A percentile compares a stretch with the other conserved stretches of the same genome.
phyloP scores from a whole-genome alignment of 164 flowering plant genomes.

The Houttuynia cordata region DNA sequence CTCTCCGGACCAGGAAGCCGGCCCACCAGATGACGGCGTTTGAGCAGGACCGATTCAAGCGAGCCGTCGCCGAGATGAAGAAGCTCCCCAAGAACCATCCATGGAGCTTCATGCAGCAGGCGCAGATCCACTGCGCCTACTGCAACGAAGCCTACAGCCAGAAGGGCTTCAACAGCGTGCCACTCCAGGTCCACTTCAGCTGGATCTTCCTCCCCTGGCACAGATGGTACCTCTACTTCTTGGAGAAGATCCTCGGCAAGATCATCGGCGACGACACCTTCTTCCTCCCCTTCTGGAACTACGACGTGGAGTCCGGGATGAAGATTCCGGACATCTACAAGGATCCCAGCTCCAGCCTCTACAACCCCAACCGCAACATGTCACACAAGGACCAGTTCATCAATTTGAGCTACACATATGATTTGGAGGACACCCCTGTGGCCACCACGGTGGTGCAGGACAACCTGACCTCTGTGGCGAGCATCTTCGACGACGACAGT shows the following conservation, averaged over 20 bases:
- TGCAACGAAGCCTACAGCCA: slow-evolving; percentile 6
- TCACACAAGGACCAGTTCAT: neutral
- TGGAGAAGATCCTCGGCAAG: slow-evolving; percentile 5
- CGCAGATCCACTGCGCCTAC: slow-evolving; percentile 10
- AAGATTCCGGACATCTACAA: slow-evolving; percentile 1
- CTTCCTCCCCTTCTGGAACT: slow-evolving; percentile 7
- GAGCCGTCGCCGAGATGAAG: slow-evolving; percentile 2
- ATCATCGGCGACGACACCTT: slow-evolving; percentile 5
- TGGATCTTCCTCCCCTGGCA: slow-evolving; percentile 13
- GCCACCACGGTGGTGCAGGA: neutral
- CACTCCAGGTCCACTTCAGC: slow-evolving; percentile 8
- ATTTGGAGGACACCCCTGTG: neutral
- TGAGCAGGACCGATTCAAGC: slow-evolving; percentile 3
- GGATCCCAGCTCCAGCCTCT: slow-evolving; percentile 3
- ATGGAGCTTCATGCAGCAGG: slow-evolving; percentile 4
- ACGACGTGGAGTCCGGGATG: slow-evolving; percentile 4
- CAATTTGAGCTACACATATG: neutral
- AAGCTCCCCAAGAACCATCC: neutral
- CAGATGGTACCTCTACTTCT: slow-evolving; percentile 7
- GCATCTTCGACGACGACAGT: neutral
- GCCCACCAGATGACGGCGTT: slow-evolving; percentile 1
- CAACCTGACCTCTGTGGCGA: neutral
- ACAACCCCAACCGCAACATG: slow-evolving; percentile 3
- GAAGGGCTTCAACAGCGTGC: neutral
- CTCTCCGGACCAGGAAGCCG: neutral